These are phyloP conservation scores for Capronia americana DNA, from an alignment of 2,329 filamentous ascomycete genomes.

Conservation along the genomic window DNA sequence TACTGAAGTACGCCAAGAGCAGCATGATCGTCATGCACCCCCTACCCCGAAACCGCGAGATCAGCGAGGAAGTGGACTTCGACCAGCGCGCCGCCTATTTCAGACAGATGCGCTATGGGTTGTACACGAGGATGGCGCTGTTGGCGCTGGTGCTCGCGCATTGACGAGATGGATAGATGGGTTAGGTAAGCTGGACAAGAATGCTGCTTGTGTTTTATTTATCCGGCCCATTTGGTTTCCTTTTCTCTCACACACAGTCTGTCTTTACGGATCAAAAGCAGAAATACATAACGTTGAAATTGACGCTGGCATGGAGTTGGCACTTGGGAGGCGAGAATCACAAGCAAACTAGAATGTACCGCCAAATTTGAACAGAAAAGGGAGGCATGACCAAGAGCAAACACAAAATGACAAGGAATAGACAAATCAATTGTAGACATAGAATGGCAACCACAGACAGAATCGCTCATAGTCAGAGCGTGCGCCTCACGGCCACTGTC, in stretches of 20 bases:
- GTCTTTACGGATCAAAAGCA: not conserved
- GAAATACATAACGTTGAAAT: not conserved
- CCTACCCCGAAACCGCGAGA: conserved; percentile 89
- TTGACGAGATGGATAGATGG: conserved; percentile 1
- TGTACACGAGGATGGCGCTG: conserved; percentile 98
- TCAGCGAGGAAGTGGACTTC: conserved; percentile 95
- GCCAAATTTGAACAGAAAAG: not conserved
- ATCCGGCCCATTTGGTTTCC: not conserved
- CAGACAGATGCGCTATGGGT: conserved; percentile 96
- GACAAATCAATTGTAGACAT: not conserved
- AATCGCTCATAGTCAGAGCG: not conserved
- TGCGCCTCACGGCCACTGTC: not conserved
- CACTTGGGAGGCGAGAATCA: not conserved
- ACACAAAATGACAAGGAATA: not conserved
- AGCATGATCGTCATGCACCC: conserved; percentile 97
- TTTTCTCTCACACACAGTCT: not conserved
- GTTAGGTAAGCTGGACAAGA: not conserved
- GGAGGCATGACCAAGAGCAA: not conserved
- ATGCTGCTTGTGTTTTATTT: not conserved
- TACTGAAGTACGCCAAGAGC: conserved; percentile 87
- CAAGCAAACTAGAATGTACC: conserved; percentile 4
- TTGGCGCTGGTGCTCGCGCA: conserved; percentile 85
- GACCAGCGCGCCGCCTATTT: conserved; percentile 98
- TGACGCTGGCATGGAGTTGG: not conserved
- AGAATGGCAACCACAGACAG: not conserved